A percentile compares a stretch with the other conserved stretches of the same genome.
Evolutionary conservation across 345 rosid genomes (phyloP).

Genomic region (Melaleuca alternifolia): DNA sequence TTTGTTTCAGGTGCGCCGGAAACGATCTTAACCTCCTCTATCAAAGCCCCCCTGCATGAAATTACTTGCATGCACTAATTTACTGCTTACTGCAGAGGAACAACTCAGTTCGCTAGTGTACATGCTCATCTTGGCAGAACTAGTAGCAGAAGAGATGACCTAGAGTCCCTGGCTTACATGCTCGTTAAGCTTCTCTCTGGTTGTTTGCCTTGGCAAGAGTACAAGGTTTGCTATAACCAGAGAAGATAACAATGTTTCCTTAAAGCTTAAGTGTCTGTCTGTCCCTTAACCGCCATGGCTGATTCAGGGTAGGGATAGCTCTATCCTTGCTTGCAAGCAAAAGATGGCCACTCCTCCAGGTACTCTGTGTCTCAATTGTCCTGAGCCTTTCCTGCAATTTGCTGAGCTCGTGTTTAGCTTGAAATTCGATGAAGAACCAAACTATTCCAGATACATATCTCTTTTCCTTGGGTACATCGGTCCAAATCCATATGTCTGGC

Average conservation of each 20-base stretch:
- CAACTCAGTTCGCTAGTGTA: neutral
- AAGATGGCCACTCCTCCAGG: slow-evolving; percentile 5
- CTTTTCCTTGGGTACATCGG: neutral
- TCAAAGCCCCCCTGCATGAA: neutral
- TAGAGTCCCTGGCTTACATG: slow-evolving; percentile 4
- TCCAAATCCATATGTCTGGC: neutral
- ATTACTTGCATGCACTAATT: neutral
- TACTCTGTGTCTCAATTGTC: slow-evolving; percentile 1
- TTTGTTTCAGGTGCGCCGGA: neutral
- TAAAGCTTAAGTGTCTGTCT: neutral
- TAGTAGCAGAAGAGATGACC: slow-evolving; percentile 4
- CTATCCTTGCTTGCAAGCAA: slow-evolving; percentile 2
- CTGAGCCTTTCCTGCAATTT: neutral
- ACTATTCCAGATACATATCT: neutral
- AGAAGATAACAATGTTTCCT: neutral
- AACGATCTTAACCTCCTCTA: neutral
- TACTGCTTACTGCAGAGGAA: neutral
- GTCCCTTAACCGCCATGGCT: neutral
- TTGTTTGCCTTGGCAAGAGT: slow-evolving; percentile 3
- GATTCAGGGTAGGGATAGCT: neutral
- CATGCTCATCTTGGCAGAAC: slow-evolving; percentile 5
- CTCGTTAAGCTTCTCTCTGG: neutral
- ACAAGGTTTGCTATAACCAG: neutral
- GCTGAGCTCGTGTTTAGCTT: neutral
- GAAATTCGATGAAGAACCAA: neutral